Base-by-base conservation (phyloP, 192 early-diverging fungal species). In the Coemansia reversa region DNA sequence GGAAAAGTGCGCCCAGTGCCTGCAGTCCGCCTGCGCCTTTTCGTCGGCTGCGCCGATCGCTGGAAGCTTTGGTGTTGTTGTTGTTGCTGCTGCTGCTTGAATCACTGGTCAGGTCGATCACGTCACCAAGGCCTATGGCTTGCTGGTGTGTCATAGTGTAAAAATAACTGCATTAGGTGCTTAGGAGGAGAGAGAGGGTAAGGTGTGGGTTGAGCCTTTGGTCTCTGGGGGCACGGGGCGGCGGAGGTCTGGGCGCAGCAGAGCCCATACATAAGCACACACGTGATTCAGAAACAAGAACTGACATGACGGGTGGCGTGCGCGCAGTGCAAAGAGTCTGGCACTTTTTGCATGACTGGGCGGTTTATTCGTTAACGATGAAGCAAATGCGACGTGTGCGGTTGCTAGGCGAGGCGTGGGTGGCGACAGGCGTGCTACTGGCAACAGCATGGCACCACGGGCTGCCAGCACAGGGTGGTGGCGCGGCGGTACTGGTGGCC, bases 381-480 rank as follows among this genome's bases (percentile, higher is more conserved):
- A 35, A 61, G 27, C 53, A 30, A 25, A 57, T 28, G 11, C 65
- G 61, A 27, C 53, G 56, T 1, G n/a, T 20, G 19, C 75, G 70
- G 53, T 59, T 65, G 54, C 63, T 63, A 30, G 66, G 60, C 53
- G 76, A 79, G 53, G 53, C 76, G 52, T 66, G 66, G 25, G 70
- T 79, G 7, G 71, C 76, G 2, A 64, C 61, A 3, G 22, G 67
- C 8, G 45, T 73, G 23, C 20, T 62, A 14, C 47, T 58, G 7
- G 19, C 58, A 3, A 59, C 30, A 7, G 47, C 22, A 24, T 55
- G 49, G 22, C 49, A 35, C 47, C 65, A 39, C 14, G 66, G 66
- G 60, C 55, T 52, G 19, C 67, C 60, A 12, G 12, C 23, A 28
- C 54, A 55, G 39, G 39, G 39, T 14, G 39, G 39, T 24, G 24